Conservation (phyloP, 768 basidiomycete species). For the Agaricus sinodeliciosus region DNA sequence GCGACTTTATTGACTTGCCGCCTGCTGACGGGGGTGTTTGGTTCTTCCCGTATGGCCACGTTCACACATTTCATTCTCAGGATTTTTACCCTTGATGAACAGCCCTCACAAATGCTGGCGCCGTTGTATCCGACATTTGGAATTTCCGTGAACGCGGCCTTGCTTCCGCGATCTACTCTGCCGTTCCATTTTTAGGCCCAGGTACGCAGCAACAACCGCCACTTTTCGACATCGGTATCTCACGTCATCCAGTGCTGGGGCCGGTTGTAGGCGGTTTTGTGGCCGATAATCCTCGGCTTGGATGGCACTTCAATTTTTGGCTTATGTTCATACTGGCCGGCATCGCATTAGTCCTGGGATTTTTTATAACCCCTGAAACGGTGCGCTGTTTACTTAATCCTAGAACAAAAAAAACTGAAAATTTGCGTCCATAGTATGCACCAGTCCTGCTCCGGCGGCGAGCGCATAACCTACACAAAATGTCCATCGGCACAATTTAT, state of each 20-base stretch:
- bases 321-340: slow-evolving; percentile 50
- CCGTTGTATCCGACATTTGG: slow-evolving; percentile 54
- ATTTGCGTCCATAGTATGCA: slow-evolving; percentile 35
- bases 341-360: slow-evolving; percentile 36
- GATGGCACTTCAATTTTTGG: slow-evolving; percentile 64
- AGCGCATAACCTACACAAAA: slow-evolving; percentile 35
- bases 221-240: background rate
- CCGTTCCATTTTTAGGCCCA: slow-evolving; percentile 53
- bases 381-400: slow-evolving; percentile 22
- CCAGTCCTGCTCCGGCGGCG: slow-evolving; percentile 54
- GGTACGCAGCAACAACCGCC: slow-evolving; percentile 21
- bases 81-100: slow-evolving; percentile 8
- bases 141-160: slow-evolving; percentile 51
- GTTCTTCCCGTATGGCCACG: slow-evolving; percentile 41
- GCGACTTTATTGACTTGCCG: slow-evolving; percentile 44
- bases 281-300: slow-evolving; percentile 36
- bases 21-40: slow-evolving; percentile 51
- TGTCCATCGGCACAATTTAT: slow-evolving; percentile 31
- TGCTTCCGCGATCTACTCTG: slow-evolving; percentile 52
- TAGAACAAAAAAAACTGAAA: background rate
- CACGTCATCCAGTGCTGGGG: slow-evolving; percentile 41
- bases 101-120: slow-evolving; percentile 57
- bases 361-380: slow-evolving; percentile 52
- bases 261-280: slow-evolving; percentile 66
- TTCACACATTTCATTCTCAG: background rate